Percentiles rank a stretch among this genome's conserved stretches.
Evolutionary conservation across 352 stramenopile species (phyloP).

Genomic region (Halophytophthora polymorphica): DNA sequence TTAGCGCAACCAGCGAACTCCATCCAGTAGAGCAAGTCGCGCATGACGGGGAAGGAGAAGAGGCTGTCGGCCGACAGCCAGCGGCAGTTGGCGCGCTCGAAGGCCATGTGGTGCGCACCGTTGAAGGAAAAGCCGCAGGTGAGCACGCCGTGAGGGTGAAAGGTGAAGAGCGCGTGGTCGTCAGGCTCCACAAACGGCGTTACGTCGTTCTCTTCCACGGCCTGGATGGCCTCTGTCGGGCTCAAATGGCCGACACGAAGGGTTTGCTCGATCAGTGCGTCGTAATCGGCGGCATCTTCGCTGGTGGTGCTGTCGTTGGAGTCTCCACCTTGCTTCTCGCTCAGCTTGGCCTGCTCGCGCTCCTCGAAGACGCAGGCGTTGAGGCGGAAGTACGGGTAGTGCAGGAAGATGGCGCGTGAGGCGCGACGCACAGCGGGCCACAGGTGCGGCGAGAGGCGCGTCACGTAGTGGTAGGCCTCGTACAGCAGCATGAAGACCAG

Average conservation of each 20-base stretch:
- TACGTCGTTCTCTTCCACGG: slow-evolving; percentile 9
- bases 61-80: slow-evolving; percentile 73
- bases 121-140: slow-evolving; percentile 49
- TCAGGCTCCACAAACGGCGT: slow-evolving; percentile 11
- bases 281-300: slow-evolving; percentile 1
- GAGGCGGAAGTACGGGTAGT: slow-evolving; percentile 36
- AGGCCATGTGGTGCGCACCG: slow-evolving; percentile 44
- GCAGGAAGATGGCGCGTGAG: slow-evolving; percentile 33
- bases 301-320: neutral
- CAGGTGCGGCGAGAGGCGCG: slow-evolving; percentile 5
- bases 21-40: slow-evolving; percentile 59
- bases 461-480: slow-evolving; percentile 25
- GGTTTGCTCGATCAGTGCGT: no score
- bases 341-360: slow-evolving; percentile 1
- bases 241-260: neutral
- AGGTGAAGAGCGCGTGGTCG: slow-evolving; percentile 28
- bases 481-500: slow-evolving; percentile 27
- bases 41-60: slow-evolving; percentile 55
- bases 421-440: slow-evolving; percentile 28
- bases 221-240: slow-evolving; percentile 1
- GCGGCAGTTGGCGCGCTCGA: slow-evolving; percentile 33
- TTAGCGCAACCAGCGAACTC: slow-evolving; percentile 47
- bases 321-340: no score
- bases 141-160: slow-evolving; percentile 67
- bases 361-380: slow-evolving; percentile 30